A percentile compares a stretch with the other conserved stretches of the same genome.
Evolutionary conservation across 768 basidiomycete species (phyloP).

Genomic region (Agrocybe praecox): DNA sequence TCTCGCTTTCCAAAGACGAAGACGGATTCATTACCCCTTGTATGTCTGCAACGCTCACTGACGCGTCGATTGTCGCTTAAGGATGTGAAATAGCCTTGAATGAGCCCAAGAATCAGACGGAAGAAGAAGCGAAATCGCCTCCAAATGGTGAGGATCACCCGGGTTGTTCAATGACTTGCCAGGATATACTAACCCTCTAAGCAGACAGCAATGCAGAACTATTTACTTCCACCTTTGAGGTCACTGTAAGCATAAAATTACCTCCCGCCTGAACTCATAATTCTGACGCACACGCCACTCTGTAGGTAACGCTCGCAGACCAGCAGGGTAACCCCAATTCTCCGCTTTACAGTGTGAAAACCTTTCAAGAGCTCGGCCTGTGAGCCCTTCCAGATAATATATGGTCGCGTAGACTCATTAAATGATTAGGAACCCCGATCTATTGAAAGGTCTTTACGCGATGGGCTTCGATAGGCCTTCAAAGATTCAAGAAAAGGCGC

Average conservation of each 20-base stretch:
- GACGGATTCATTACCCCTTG: conserved; percentile 79
- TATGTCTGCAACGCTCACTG: conserved; percentile 23
- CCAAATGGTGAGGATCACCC: conserved; percentile 19
- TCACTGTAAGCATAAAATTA: conserved; percentile 56
- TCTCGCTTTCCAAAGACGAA: conserved; percentile 56
- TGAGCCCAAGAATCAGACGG: conserved; percentile 17
- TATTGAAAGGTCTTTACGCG: conserved; percentile 92
- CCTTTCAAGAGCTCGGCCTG: conserved; percentile 96
- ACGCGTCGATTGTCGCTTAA: conserved; percentile 13
- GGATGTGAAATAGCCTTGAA: conserved; percentile 20
- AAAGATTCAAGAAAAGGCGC: conserved; percentile 96
- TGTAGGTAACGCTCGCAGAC: conserved; percentile 92
- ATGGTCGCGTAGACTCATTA: background rate
- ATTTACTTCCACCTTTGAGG: conserved; percentile 81
- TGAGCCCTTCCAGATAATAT: conserved; percentile 40
- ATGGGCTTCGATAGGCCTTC: conserved; percentile 98
- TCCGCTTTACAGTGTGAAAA: conserved; percentile 91
- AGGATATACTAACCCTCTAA: background rate
- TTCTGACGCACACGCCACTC: conserved; percentile 3
- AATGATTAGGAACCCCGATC: conserved; percentile 67
- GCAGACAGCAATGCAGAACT: conserved; percentile 54
- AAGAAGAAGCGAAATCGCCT: conserved; percentile 21
- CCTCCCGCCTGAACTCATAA: background rate
- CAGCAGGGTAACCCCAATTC: conserved; percentile 95
- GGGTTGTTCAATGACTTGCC: background rate